Evolutionary conservation across 176 grass and related monocot genomes (phyloP), one percentile per base, ranked within the genome.

Genomic region (Lolium rigidum): DNA sequence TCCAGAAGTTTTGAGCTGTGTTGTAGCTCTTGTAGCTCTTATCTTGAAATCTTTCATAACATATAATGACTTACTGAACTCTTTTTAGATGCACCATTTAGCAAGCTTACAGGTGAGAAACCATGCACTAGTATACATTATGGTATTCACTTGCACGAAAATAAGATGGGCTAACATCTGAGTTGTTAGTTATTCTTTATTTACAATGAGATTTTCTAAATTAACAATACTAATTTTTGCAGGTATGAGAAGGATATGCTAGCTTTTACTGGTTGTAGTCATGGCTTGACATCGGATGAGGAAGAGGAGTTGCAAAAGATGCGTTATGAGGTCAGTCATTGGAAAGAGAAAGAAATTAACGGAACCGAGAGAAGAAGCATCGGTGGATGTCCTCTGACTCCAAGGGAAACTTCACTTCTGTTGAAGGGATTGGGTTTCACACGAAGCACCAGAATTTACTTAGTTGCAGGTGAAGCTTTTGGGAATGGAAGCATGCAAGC

Each of bases 301-400:
- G 93, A 89, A 24, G 88, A 95, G 58, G 90, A 91, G 74, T 82
- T 98, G 80, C 81, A 60, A 46, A 90, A 88, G 62, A 98, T 98
- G 97, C 97, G 97, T 47, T 95, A 94, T 84, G 93, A 92, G 25
- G 91, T 95, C 71, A 88, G 84, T 76, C 97, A 98, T 43, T 98
- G 97, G 97, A 98, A 98, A 87, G 97, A 98, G 81, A 98, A 98
- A 82, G 97, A 98, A 76, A 98, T 98, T 76, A 94, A 98, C 87
- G 90, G 86, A 74, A 95, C 94, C 28, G 97, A 98, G 82, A 89
- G 84, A 86, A 83, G 97, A 88, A 84, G 79, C 50, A 62, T 92
- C 44, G 97, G 97, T 64, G 94, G 93, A 49, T 98, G 97, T 84
- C 97, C 97, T 72, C 80, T 98, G 76, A 98, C 94, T 20, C 97